Evolutionary conservation across 139 green algal genomes (phyloP), one percentile per base, ranked within the genome.

Genomic region (Spirogloea muscicola): DNA sequence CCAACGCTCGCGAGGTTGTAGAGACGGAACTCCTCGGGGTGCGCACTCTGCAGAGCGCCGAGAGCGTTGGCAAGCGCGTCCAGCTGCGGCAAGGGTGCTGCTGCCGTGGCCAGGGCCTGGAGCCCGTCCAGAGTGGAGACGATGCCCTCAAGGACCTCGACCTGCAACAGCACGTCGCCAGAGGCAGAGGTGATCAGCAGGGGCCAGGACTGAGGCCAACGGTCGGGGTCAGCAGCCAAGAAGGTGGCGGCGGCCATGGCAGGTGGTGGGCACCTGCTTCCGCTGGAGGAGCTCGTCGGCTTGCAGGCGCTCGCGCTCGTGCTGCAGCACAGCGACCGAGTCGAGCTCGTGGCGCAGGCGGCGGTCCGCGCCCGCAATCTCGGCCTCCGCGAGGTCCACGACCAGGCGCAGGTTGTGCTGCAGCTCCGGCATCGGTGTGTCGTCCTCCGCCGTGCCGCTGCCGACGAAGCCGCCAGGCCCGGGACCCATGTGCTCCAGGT

Each of bases 321-420:
- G n/a, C 44, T 79, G 31, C 25, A 82, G 37, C 21, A 66, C 57
- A 9, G 59, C 77, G 4, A 64, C 31, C 13, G 68, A 76, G 67
- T 87, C 89, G 76, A 94, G 91, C 85, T 96, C 88, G 36, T 90
- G 86, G 42, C 88, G 66, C 49, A 97, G 82, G 62, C 86, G 83
- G 18, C 77, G 84, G 58, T 96, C 91, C 57, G 93, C 71, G 60
- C 72, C 82, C 68, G 90, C 83, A 59, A 98, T 94, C 71, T 95
- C 87, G 1, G 85, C 86, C 69, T 96, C 94, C 3, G 90, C 89
- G 48, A 97, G 71, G 49, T 87, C 67, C n/a, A 87, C 75, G 3
- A 86, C 74, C 3, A 86, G 76, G 6, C 89, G 85, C 88, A 99
- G 85, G 88, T 99, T 99, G 87, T 98, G 94, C 82, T 95, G 89